Evolutionary conservation across 495 filamentous ascomycete genomes (phyloP), one percentile per base, ranked within the genome.

Genomic region (Aspergillus biplanus): DNA sequence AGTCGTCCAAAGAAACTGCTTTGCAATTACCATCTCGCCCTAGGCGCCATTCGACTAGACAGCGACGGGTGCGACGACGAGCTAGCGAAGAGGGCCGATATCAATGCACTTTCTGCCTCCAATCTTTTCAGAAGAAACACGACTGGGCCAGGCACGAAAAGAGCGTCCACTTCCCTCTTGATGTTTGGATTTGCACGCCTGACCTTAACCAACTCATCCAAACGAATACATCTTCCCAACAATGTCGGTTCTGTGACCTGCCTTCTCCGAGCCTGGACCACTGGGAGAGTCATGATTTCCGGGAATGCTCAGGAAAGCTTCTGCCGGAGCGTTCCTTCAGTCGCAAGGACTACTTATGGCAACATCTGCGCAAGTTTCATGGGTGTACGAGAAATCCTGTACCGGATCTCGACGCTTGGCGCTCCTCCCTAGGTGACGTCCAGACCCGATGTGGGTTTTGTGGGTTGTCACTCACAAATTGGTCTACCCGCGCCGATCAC

Each of bases 91-190:
- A 71, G 4, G 12, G 64, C 34, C 64, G 61, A 53, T 95, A 87
- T 75, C 89, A 93, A 68, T 95, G 91, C 72, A 95, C 91, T 8
- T 95, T 95, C 77, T 95, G 91, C 70, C 87, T 86, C 0, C 87
- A 91, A 59, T 89, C 86, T 0, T 94, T 93, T 76, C 86, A 87
- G 62, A 92, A 88, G 56, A 92, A 92, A 72, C 89, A 92, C 73
- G 91, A 95, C 73, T 95, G 91, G 91, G 83, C 88, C 56, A 82
- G 91, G 39, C 91, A 95, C 72, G 91, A 95, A 71, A 92, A 91
- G 65, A 90, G 88, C 18, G 77, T 93, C 18, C 91, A 95, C 70
- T 69, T 95, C 33, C 86, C 84, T 13, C 82, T 93, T 0, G 91
- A 93, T 65, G 86, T 87, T 31, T 95, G 91, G 91, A 81, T 91